A percentile compares a stretch with the other conserved stretches of the same genome.
These are phyloP conservation scores for Juglanconis sp. DNA, from an alignment of 2,329 filamentous ascomycete species.

Conservation along the genomic window DNA sequence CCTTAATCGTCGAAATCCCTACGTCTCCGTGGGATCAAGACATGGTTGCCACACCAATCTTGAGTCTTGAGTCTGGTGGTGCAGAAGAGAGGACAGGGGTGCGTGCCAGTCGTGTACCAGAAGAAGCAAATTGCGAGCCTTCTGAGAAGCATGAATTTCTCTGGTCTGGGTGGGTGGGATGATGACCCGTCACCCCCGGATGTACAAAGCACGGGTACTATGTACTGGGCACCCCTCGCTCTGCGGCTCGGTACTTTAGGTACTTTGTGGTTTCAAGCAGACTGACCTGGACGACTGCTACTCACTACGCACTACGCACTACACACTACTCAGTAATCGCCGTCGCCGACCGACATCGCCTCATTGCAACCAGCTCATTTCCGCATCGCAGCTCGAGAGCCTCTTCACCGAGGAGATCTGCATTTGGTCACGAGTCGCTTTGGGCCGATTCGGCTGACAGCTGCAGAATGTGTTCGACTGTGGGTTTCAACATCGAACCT, in stretches of 20 bases:
- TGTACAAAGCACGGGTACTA: background rate
- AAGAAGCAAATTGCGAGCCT: background rate
- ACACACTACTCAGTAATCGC: background rate
- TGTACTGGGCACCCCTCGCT: background rate
- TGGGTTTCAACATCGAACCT: background rate
- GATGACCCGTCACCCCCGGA: too few relatives aligned
- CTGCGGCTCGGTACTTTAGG: constrained; percentile 10
- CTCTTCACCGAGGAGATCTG: background rate
- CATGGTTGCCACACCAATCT: background rate
- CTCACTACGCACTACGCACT: too few relatives aligned
- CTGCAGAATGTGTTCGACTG: background rate
- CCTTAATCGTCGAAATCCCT: too few relatives aligned
- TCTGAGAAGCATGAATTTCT: background rate
- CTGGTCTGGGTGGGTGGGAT: background rate
- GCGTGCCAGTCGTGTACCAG: background rate
- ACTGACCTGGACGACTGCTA: background rate
- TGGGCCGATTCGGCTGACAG: background rate
- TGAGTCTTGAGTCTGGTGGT: background rate
- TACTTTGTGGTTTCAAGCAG: background rate
- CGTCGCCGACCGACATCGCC: constrained; percentile 1
- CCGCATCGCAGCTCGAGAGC: background rate
- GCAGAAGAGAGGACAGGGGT: background rate
- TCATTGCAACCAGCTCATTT: background rate
- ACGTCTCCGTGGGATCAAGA: background rate
- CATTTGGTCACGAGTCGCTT: background rate